Percentiles rank a stretch among this genome's conserved stretches.
Evolutionary conservation across 2,329 filamentous ascomycete species (phyloP).

Genomic region (Colletotrichum coccodes): DNA sequence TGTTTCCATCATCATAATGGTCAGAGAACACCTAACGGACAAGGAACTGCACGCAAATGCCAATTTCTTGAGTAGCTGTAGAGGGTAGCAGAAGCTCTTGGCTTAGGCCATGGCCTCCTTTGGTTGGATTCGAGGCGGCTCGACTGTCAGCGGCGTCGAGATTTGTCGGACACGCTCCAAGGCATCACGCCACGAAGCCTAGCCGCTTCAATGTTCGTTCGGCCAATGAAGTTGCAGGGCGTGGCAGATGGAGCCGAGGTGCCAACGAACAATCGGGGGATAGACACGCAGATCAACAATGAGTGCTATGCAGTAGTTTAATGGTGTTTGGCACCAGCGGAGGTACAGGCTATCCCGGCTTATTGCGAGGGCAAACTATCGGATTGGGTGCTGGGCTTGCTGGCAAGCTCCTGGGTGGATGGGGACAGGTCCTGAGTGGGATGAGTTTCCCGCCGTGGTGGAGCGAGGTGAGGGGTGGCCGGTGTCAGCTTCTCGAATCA

Average conservation of each 20-base stretch:
- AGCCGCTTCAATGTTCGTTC: background rate
- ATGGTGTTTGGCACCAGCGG: background rate
- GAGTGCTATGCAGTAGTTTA: slow-evolving; percentile 10
- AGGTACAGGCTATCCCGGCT: slow-evolving; percentile 6
- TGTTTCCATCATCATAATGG: background rate
- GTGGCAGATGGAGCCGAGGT: slow-evolving; percentile 5
- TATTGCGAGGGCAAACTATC: slow-evolving; percentile 2
- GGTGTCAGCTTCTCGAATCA: slow-evolving; percentile 1
- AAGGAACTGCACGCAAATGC: background rate
- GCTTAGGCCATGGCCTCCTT: background rate
- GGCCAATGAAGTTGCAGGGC: background rate
- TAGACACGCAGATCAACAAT: slow-evolving; percentile 28
- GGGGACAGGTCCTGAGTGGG: slow-evolving; percentile 18
- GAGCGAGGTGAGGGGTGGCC: slow-evolving; percentile 1
- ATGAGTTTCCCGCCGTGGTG: slow-evolving; percentile 20
- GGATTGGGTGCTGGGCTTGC: slow-evolving; percentile 8
- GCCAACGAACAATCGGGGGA: slow-evolving; percentile 17
- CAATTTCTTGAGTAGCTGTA: background rate
- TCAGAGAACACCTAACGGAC: background rate
- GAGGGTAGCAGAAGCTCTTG: background rate
- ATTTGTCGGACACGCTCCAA: background rate
- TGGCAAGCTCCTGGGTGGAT: slow-evolving; percentile 25
- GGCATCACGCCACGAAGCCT: background rate
- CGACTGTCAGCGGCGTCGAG: background rate
- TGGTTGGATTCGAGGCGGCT: background rate